These are phyloP conservation scores for Blastomyces emzantsi DNA, from an alignment of 2,329 filamentous ascomycete species.

Conservation along the genomic window DNA sequence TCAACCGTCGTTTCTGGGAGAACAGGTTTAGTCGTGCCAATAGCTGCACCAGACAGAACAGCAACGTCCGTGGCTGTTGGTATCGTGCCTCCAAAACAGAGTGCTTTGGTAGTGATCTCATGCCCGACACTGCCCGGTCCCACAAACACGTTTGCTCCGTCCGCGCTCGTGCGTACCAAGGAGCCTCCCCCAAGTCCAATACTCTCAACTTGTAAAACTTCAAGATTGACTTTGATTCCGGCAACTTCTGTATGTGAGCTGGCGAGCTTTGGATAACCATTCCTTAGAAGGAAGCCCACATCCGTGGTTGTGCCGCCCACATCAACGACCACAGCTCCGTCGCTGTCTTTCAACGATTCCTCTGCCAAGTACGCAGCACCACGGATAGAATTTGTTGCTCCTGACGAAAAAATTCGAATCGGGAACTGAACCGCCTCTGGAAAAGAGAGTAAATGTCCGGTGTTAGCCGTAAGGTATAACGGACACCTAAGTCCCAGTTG, in stretches of 20 bases:
- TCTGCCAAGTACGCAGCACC: constrained; percentile 52
- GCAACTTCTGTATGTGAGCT: constrained; percentile 54
- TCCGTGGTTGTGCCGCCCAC: constrained; percentile 60
- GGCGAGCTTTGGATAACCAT: constrained; percentile 55
- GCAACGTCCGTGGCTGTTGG: constrained; percentile 53
- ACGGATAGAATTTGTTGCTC: constrained; percentile 55
- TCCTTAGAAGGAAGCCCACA: constrained; percentile 51
- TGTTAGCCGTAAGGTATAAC: constrained; percentile 55
- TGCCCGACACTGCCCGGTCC: constrained; percentile 57
- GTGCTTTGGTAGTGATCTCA: constrained; percentile 45
- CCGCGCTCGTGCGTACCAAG: constrained; percentile 33
- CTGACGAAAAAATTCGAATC: constrained; percentile 54
- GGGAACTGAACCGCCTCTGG: constrained; percentile 48
- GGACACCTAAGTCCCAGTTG: constrained; percentile 45
- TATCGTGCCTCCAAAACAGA: constrained; percentile 49
- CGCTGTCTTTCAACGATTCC: constrained; percentile 16
- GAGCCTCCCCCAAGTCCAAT: constrained; percentile 51
- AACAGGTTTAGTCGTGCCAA: constrained; percentile 22
- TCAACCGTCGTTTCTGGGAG: constrained; percentile 18
- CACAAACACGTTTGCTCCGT: constrained; percentile 24
- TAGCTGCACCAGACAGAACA: constrained; percentile 27
- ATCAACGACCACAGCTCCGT: constrained; percentile 45
- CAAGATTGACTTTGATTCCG: constrained; percentile 56
- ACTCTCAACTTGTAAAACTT: constrained; percentile 48
- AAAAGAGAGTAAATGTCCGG: constrained; percentile 51